Evolutionary conservation across 768 basidiomycete species (phyloP), one percentile per base, ranked within the genome.

Genomic region (Hortiboletus flavorubellus): DNA sequence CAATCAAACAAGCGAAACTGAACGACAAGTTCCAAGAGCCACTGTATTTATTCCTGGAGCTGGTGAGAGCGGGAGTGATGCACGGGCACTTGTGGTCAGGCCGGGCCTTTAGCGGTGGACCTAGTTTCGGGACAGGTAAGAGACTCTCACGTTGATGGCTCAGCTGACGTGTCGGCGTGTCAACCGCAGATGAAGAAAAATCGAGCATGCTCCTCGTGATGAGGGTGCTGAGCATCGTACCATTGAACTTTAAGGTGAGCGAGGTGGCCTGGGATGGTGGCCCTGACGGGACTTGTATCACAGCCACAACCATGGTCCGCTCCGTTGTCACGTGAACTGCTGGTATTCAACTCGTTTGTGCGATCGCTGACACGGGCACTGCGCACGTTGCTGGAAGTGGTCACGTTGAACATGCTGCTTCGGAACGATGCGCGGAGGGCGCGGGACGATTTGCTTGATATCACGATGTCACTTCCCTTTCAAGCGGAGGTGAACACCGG

Each of bases 21-120:
- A 97, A 95, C 70, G 97, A 99, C 79, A 97, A 97, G 75, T 98
- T 98, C 80, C 97, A 99, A 71, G 97, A 98, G 71, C 83, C 97
- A 3, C 76, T 98, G 1, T 98, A 93, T 71, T 74, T 98, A 67
- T 93, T 97, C 73, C 79, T 98, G 69, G 97, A 99, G 73, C 82
- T 99, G 23, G 87, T 96, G 59, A 81, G 95, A 63, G 93, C 94
- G n/a, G 93, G 94, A 2, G 95, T 97, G 23, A 89, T 98, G 83
- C 95, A 98, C 65, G 93, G 93, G 0, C 88, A 94, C 66, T 74
- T 91, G 51, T 98, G 91, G 91, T 89, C 89, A 50, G 84, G 83
- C 38, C 81, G 88, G 43, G 88, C 89, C 0, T 93, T 93, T 67
- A 94, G 92, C 64, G 95, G 95, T 9, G 95, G 95, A 16, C 95